Evolutionary conservation across 768 basidiomycete genomes (phyloP).

Genomic region (Amanita brunnescens): DNA sequence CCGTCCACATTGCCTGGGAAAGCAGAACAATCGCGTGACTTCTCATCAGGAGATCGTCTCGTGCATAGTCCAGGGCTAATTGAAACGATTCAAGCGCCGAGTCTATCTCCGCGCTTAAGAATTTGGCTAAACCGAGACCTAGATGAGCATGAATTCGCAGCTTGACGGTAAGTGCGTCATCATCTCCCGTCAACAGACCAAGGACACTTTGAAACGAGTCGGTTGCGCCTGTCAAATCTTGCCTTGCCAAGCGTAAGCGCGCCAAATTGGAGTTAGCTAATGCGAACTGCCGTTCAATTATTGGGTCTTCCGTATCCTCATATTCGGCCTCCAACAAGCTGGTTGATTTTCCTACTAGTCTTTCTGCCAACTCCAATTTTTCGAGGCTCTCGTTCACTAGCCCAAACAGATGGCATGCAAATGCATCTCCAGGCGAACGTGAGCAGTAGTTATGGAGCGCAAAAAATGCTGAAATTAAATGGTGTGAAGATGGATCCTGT

Average conservation of each 20-base stretch:
- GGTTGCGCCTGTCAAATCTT: slow-evolving; percentile 50
- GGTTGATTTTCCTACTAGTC: slow-evolving; percentile 54
- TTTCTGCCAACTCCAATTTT: slow-evolving; percentile 51
- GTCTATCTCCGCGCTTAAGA: slow-evolving; percentile 53
- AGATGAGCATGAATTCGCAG: slow-evolving; percentile 59
- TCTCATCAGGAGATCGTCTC: slow-evolving; percentile 37
- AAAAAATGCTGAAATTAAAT: slow-evolving; percentile 72
- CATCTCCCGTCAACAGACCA: slow-evolving; percentile 54
- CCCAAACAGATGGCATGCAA: slow-evolving; percentile 75
- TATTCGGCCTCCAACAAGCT: slow-evolving; percentile 75
- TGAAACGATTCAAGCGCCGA: slow-evolving; percentile 63
- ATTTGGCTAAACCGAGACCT: slow-evolving; percentile 64
- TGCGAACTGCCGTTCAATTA: slow-evolving; percentile 69
- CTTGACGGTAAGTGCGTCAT: slow-evolving; percentile 23
- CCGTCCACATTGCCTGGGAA: slow-evolving; percentile 80
- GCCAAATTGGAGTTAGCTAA: slow-evolving; percentile 80
- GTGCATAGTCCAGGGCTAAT: slow-evolving; percentile 47
- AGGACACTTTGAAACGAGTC: slow-evolving; percentile 66
- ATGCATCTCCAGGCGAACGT: slow-evolving; percentile 56
- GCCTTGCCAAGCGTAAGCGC: slow-evolving; percentile 56
- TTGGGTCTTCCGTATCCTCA: slow-evolving; percentile 76
- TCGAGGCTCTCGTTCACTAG: slow-evolving; percentile 82
- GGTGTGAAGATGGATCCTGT: slow-evolving; percentile 23
- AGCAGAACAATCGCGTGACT: slow-evolving; percentile 72
- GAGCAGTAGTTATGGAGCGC: slow-evolving; percentile 69